Percentiles rank a stretch among this genome's conserved stretches.
These are phyloP conservation scores for Ascochyta viciae-villosae DNA, from an alignment of 2,329 filamentous ascomycete genomes.

Conservation along the genomic window DNA sequence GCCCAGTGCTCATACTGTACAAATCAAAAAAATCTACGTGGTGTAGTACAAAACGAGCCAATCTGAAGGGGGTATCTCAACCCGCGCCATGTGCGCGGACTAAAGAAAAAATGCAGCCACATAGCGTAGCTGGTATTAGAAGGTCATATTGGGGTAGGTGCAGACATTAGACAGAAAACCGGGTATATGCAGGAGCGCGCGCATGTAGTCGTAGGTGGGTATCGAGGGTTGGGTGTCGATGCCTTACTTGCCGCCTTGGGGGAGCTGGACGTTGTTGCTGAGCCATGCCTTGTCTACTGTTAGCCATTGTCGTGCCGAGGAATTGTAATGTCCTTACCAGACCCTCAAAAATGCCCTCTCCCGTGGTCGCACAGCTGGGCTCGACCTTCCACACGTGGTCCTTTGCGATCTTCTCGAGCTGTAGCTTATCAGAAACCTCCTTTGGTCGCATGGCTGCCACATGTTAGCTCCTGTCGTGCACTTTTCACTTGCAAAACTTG, in stretches of 20 bases:
- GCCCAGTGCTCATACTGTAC: slow-evolving; percentile 18
- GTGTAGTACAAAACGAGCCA: slow-evolving; percentile 19
- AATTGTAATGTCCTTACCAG: slow-evolving; percentile 44
- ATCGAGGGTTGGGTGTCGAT: slow-evolving; percentile 3
- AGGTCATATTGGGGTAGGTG: slow-evolving; percentile 23
- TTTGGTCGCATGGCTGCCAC: slow-evolving; percentile 57
- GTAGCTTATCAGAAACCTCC: slow-evolving; percentile 57
- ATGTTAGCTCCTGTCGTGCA: slow-evolving; percentile 20
- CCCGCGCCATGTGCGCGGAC: slow-evolving; percentile 14
- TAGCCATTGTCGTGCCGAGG: slow-evolving; percentile 6
- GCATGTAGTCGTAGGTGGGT: slow-evolving; percentile 43
- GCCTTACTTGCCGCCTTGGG: slow-evolving; percentile 46
- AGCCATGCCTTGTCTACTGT: slow-evolving; percentile 53
- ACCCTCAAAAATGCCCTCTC: slow-evolving; percentile 62
- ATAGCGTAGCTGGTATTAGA: slow-evolving; percentile 30
- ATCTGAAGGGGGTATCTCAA: slow-evolving; percentile 24
- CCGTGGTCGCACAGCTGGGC: slow-evolving; percentile 61
- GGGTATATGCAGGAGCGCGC: slow-evolving; percentile 49
- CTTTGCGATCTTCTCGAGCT: slow-evolving; percentile 59
- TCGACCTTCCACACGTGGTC: slow-evolving; percentile 63
- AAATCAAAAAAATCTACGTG: slow-evolving; percentile 19
- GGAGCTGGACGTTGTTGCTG: slow-evolving; percentile 59
- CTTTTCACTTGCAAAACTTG: background rate
- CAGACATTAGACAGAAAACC: slow-evolving; percentile 38
- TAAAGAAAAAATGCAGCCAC: slow-evolving; percentile 15